Conservation (phyloP, 768 basidiomycete genomes). For the Suillus subluteus region DNA sequence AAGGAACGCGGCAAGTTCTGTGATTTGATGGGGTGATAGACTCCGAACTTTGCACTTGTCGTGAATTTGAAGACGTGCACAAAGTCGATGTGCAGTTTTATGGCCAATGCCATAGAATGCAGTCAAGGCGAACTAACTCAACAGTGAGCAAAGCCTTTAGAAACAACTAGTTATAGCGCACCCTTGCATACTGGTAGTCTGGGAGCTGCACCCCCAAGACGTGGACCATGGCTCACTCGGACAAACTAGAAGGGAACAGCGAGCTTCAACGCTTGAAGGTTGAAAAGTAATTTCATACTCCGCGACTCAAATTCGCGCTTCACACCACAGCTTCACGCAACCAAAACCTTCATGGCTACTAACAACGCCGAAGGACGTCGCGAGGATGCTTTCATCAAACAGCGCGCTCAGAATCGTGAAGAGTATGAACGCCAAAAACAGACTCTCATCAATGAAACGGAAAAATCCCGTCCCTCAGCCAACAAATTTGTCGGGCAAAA, state of each 20-base stretch:
- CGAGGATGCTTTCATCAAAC: constrained; percentile 83
- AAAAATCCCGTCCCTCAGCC: constrained; percentile 85
- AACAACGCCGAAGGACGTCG: constrained; percentile 84
- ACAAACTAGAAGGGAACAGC: not conserved
- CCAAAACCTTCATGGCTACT: constrained; percentile 58
- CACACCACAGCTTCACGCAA: constrained; percentile 16
- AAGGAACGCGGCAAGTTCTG: constrained; percentile 90
- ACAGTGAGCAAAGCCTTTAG: constrained; percentile 9
- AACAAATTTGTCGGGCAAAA: constrained; percentile 93
- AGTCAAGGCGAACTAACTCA: constrained; percentile 80
- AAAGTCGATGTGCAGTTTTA: constrained; percentile 75
- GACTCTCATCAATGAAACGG: constrained; percentile 83
- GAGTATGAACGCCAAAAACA: constrained; percentile 84
- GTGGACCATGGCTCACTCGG: constrained; percentile 65
- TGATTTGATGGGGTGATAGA: constrained; percentile 86
- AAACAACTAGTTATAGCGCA: constrained; percentile 40
- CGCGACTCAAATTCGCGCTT: constrained; percentile 22
- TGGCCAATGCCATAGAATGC: constrained; percentile 88
- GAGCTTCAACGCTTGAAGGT: constrained; percentile 16
- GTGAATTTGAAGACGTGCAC: constrained; percentile 92
- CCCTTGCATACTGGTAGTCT: constrained; percentile 77
- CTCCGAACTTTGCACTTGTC: constrained; percentile 79
- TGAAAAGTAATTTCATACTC: constrained; percentile 25
- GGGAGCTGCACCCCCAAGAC: constrained; percentile 84
- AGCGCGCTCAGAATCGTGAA: constrained; percentile 78